Conservation (phyloP, 2,329 filamentous ascomycete species). For the Furcasterigmium sp. region DNA sequence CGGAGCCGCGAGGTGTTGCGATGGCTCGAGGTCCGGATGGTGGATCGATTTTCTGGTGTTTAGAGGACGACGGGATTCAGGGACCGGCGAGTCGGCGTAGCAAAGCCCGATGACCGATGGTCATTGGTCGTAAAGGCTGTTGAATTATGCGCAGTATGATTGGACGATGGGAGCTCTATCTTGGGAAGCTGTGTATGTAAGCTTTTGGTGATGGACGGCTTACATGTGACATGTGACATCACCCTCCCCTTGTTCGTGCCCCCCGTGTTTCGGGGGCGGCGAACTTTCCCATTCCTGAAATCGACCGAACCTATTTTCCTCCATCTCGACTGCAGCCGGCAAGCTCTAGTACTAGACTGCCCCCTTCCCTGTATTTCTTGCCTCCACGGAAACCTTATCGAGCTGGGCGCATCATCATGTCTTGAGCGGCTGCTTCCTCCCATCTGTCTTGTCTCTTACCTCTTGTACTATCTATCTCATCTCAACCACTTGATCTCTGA, state of each 20-base stretch:
- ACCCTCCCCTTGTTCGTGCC: conserved; percentile 1
- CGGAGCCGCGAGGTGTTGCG: neutral
- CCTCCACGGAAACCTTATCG: neutral
- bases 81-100: neutral
- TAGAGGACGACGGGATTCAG: neutral
- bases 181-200: too few relatives aligned
- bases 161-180: too few relatives aligned
- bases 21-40: neutral
- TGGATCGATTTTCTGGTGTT: conserved; percentile 4
- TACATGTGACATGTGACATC: conserved; percentile 12
- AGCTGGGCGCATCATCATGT: neutral
- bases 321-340: neutral
- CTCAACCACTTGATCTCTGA: neutral
- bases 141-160: too few relatives aligned
- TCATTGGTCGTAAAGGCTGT: neutral
- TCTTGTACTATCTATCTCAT: neutral
- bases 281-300: too few relatives aligned
- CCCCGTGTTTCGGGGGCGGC: too few relatives aligned
- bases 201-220: neutral
- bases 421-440: neutral
- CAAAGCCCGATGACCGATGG: neutral
- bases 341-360: neutral
- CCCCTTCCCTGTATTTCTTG: neutral
- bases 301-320: neutral
- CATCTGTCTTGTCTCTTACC: neutral